A percentile compares a stretch with the other conserved stretches of the same genome.
Evolutionary conservation across 83 land plant species (phyloP).

Genomic region (Larix sibirica): DNA sequence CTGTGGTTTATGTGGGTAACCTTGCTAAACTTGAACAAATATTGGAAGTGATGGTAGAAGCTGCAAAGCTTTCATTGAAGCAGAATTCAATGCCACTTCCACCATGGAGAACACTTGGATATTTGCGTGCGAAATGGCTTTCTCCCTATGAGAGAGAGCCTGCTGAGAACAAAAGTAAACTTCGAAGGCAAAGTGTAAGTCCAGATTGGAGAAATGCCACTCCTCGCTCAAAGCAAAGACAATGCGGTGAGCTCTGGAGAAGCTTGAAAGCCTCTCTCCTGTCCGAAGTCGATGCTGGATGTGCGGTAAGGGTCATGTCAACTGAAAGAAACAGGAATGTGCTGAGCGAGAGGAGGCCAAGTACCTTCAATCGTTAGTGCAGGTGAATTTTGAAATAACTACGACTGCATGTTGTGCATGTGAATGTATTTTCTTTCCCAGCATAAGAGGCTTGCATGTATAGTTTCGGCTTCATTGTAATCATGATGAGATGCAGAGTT

Average conservation of each 20-base stretch:
- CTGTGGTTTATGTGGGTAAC: conserved; percentile 73
- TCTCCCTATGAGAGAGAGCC: conserved; percentile 59
- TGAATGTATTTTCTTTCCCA: neutral
- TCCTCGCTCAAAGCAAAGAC: conserved; percentile 29
- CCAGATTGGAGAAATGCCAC: conserved; percentile 14
- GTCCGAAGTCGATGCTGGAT: conserved; percentile 34
- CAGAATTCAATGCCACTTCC: conserved; percentile 96
- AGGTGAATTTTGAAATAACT: neutral
- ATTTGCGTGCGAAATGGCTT: conserved; percentile 88
- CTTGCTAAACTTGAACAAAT: conserved; percentile 51
- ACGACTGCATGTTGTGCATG: neutral
- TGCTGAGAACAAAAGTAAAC: conserved; percentile 6
- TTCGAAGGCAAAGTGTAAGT: conserved; percentile 11
- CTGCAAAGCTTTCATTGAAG: conserved; percentile 79
- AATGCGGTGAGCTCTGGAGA: conserved; percentile 62
- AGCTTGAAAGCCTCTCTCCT: conserved; percentile 52
- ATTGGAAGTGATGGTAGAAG: conserved; percentile 87
- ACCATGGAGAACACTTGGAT: conserved; percentile 95
- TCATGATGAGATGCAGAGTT: neutral
- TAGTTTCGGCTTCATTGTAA: conserved; percentile 5
- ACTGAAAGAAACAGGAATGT: conserved; percentile 24
- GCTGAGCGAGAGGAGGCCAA: conserved; percentile 12
- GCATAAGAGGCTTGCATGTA: neutral
- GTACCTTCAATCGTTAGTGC: neutral
- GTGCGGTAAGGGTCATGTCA: conserved; percentile 17